Evolutionary conservation across 1,139 yeast species (phyloP), one percentile per base, ranked within the genome.

Genomic region (Nematodospora anomalae): DNA sequence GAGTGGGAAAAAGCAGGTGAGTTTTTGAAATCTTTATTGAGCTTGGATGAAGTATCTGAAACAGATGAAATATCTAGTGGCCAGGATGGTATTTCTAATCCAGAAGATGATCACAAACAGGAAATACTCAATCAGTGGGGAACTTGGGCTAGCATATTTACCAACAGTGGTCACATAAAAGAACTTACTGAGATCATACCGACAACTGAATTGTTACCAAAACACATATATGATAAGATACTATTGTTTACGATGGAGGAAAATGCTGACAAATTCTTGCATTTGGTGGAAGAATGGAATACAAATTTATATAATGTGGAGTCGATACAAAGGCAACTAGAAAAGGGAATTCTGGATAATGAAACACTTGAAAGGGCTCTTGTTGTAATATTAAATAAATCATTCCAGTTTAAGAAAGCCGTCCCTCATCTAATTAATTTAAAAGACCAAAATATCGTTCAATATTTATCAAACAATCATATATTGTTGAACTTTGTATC

Each of bases 371-470:
- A 66, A 86, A 60, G 69, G 33, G 65, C 75, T 23, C 62, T 85
- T 23, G 77, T 86, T 6, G 64, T 70, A 13, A 51, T 88, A 7
- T 83, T 82, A 46, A 64, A 82, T 8, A 66, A 70, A 31, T 60
- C 79, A 0, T 74, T 75, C 14, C 83, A 83, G 29, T 85, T 83
- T 2, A 61, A 65, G 6, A 70, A 72, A 25, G 88, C 96, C 0
- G 79, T 84, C 2, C 65, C 67, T 0, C 90, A 85, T 52, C 61
- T 86, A 47, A 65, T 83, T 8, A 57, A 56, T 16, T 58, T 83
- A 21, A 66, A 71, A 42, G 89, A 85, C 51, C 55, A 67, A 0
- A 51, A 72, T n/a, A 73, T 80, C 1, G 55, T 89, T 28, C 67
- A 71, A 29, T 74, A 87, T 37, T 64, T 89, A 33, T 64, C 79